Percentiles rank a stretch among this genome's conserved stretches.
phyloP scores from a whole-genome alignment of 1,284 basidiomycete genomes.

The Ustilago trichophora region DNA sequence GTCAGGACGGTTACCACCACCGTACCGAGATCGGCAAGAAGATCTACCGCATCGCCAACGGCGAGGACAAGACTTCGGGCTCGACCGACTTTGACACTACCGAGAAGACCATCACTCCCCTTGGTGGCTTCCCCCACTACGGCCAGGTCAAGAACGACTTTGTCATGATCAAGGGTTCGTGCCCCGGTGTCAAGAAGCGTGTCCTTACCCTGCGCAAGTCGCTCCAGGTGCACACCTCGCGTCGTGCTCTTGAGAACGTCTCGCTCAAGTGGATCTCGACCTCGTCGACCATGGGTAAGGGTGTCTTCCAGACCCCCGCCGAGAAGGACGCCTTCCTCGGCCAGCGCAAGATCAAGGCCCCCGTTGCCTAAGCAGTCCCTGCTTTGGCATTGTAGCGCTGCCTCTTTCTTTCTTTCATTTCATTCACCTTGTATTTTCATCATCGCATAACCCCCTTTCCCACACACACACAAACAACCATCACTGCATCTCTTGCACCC shows the following conservation, averaged over 20 bases:
- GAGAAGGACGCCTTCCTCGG: constrained; percentile 96
- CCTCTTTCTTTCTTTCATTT: constrained; percentile 10
- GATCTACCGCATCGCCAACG: constrained; percentile 87
- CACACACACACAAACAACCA: no score
- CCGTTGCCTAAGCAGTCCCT: constrained; percentile 45
- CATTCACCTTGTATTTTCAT: constrained; percentile 20
- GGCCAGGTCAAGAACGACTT: constrained; percentile 99
- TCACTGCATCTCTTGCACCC: constrained; percentile 38
- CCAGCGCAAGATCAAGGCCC: constrained; percentile 64
- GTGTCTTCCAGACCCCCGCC: constrained; percentile 92
- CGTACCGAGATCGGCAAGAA: constrained; percentile 96
- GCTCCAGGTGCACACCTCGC: constrained; percentile 65
- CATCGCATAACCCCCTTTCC: constrained; percentile 24
- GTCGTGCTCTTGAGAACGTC: constrained; percentile 83
- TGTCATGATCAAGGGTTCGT: constrained; percentile 79
- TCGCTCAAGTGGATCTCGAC: constrained; percentile 99
- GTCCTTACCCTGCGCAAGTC: constrained; percentile 76
- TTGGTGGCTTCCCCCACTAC: constrained; percentile 99
- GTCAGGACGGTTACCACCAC: constrained; percentile 99
- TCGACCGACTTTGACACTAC: constrained; percentile 75
- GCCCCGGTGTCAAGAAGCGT: constrained; percentile 97
- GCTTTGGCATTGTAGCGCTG: constrained; percentile 6
- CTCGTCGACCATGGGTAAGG: constrained; percentile 87
- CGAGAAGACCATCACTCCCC: constrained; percentile 89
- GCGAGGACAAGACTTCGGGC: constrained; percentile 81